Evolutionary conservation across 2,329 filamentous ascomycete genomes (phyloP).

Genomic region (Cladophialophora yegresii): DNA sequence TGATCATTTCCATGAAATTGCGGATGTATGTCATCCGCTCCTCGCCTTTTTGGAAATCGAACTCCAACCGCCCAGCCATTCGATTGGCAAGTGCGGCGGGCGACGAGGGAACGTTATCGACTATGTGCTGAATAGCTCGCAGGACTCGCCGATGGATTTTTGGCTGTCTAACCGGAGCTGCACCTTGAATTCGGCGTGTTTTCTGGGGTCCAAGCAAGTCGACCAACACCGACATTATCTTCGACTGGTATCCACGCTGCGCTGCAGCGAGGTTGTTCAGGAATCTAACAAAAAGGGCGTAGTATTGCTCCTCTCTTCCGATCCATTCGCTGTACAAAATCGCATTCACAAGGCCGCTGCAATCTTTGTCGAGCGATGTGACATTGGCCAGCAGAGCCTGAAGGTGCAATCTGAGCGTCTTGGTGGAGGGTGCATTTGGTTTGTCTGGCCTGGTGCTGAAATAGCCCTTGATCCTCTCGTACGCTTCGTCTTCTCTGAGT

Average conservation of each 20-base stretch:
- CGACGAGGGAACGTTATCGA: conserved; percentile 79
- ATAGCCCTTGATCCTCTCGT: conserved; percentile 58
- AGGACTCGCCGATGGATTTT: conserved; percentile 75
- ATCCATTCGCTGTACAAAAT: conserved; percentile 63
- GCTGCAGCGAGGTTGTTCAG: conserved; percentile 71
- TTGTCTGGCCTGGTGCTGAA: conserved; percentile 53
- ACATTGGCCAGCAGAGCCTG: conserved; percentile 60
- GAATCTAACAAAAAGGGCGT: conserved; percentile 59
- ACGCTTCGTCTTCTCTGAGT: conserved; percentile 56
- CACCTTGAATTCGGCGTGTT: conserved; percentile 56
- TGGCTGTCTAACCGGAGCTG: conserved; percentile 61
- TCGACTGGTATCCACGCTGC: conserved; percentile 73
- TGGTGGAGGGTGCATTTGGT: conserved; percentile 54
- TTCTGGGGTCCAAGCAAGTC: conserved; percentile 68
- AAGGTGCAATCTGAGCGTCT: conserved; percentile 59
- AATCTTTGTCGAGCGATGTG: conserved; percentile 57
- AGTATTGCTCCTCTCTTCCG: conserved; percentile 61
- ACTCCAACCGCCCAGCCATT: conserved; percentile 70
- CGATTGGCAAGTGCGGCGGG: conserved; percentile 69
- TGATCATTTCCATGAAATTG: conserved; percentile 75
- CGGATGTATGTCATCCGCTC: conserved; percentile 85
- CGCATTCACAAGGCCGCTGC: conserved; percentile 60
- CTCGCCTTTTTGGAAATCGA: conserved; percentile 71
- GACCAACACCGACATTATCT: conserved; percentile 78
- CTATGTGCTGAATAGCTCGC: conserved; percentile 70